Evolutionary conservation across 805 yeast genomes (phyloP).

Genomic region (Sugiyamaella boreocaroliniensis): DNA sequence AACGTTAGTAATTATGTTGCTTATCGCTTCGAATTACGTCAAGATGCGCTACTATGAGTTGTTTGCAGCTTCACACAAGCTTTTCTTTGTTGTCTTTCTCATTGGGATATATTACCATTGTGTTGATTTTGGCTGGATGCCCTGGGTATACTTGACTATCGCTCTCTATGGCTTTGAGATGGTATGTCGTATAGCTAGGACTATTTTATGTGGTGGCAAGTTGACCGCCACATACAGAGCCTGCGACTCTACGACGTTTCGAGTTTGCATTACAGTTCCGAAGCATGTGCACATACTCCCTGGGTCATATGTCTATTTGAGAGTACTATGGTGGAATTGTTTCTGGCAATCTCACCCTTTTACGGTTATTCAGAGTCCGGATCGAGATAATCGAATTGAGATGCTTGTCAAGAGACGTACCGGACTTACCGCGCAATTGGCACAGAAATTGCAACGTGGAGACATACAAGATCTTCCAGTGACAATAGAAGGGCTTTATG

Average conservation of each 20-base stretch:
- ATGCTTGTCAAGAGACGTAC: slow-evolving; percentile 12
- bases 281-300: slow-evolving; percentile 29
- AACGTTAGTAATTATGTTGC: slow-evolving; percentile 33
- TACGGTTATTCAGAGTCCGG: slow-evolving; percentile 33
- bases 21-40: slow-evolving; percentile 45
- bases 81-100: slow-evolving; percentile 37
- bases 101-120: slow-evolving; percentile 54
- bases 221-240: not conserved
- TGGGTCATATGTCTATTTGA: slow-evolving; percentile 51
- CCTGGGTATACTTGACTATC: slow-evolving; percentile 38
- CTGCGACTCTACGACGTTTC: not conserved
- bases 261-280: not conserved
- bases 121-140: slow-evolving; percentile 44
- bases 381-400: slow-evolving; percentile 6
- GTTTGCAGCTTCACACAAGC: slow-evolving; percentile 44
- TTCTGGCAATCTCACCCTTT: slow-evolving; percentile 77
- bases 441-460: not conserved
- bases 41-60: slow-evolving; percentile 51
- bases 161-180: slow-evolving; percentile 14
- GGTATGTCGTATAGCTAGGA: slow-evolving; percentile 3
- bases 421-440: slow-evolving; percentile 17
- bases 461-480: slow-evolving; percentile 14
- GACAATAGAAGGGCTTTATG: slow-evolving; percentile 64
- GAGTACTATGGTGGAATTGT: slow-evolving; percentile 44
- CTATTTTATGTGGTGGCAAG: not conserved